Conservation (phyloP, 2,329 filamentous ascomycete genomes). For the Cytospora chrysosperma region DNA sequence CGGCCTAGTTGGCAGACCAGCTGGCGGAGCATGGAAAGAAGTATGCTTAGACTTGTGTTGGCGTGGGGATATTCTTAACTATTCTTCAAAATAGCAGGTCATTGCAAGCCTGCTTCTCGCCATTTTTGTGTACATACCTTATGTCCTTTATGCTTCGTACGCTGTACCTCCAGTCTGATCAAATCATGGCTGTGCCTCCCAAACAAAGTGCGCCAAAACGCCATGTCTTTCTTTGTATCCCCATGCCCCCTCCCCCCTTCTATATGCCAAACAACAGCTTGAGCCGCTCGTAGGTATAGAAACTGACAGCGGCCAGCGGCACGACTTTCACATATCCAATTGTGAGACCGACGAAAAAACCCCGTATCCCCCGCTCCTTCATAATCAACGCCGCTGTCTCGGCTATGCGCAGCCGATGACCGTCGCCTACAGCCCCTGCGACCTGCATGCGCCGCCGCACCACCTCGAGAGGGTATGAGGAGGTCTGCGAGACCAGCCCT, state of each 20-base stretch:
- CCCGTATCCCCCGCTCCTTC: slow-evolving; percentile 70
- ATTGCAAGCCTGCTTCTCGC: neutral
- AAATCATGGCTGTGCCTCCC: slow-evolving; percentile 20
- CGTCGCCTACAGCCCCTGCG: slow-evolving; percentile 88
- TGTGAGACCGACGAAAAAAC: slow-evolving; percentile 89
- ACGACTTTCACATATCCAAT: slow-evolving; percentile 96
- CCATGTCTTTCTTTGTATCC: neutral
- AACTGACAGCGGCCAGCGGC: slow-evolving; percentile 75
- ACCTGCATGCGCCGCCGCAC: slow-evolving; percentile 94
- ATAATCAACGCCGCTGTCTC: slow-evolving; percentile 79
- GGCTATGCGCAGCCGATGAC: slow-evolving; percentile 70
- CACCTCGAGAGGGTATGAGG: slow-evolving; percentile 91
- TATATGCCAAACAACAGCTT: slow-evolving; percentile 67
- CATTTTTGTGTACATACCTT: neutral
- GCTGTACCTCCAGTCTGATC: neutral
- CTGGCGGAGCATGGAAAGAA: neutral
- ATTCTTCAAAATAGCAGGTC: neutral
- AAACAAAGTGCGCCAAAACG: slow-evolving; percentile 19
- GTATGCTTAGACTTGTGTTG: neutral
- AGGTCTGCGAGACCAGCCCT: slow-evolving; percentile 85
- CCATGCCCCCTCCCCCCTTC: slow-evolving; percentile 21
- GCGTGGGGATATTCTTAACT: neutral
- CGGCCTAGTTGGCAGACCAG: neutral
- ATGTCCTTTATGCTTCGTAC: neutral
- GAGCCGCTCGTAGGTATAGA: slow-evolving; percentile 65